A percentile compares a stretch with the other conserved stretches of the same genome.
These are phyloP conservation scores for Rhizopogon salebrosus DNA, from an alignment of 768 basidiomycete genomes.

Conservation along the genomic window DNA sequence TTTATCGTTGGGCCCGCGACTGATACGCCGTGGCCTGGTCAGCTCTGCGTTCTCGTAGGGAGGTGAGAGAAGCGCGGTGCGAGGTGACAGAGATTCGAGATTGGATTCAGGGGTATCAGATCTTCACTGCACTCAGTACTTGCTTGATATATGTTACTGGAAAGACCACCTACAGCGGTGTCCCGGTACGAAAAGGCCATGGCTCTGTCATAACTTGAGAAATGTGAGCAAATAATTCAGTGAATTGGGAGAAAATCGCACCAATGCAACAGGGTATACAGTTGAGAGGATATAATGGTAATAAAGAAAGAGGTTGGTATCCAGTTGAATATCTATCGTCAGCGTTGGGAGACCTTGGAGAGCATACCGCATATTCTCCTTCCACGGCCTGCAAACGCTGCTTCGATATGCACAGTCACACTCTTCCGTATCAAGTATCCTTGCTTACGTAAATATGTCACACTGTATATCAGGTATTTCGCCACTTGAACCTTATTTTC, in stretches of 20 bases:
- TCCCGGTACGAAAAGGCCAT: slow-evolving; percentile 13
- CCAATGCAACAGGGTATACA: background rate
- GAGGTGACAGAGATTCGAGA: slow-evolving; percentile 21
- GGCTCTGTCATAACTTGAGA: slow-evolving; percentile 20
- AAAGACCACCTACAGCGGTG: slow-evolving; percentile 15
- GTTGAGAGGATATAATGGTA: background rate
- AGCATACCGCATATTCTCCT: background rate
- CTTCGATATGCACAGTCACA: slow-evolving; percentile 9
- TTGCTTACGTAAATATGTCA: slow-evolving; percentile 22
- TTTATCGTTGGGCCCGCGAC: slow-evolving; percentile 26
- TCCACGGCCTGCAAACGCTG: background rate
- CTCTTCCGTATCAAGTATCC: background rate
- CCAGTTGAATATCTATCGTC: background rate
- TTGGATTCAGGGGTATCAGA: slow-evolving; percentile 21
- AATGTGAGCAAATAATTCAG: background rate
- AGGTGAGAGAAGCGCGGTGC: slow-evolving; percentile 24
- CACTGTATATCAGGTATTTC: slow-evolving; percentile 28
- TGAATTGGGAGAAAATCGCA: background rate
- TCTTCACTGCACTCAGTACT: slow-evolving; percentile 8
- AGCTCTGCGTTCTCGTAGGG: slow-evolving; percentile 11
- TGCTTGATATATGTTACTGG: background rate
- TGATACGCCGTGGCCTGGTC: slow-evolving; percentile 2
- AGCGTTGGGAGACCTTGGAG: background rate
- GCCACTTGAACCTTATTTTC: slow-evolving; percentile 28
- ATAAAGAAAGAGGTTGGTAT: background rate